Conservation (phyloP, 441 rosid genomes). For the Kokia cookei region DNA sequence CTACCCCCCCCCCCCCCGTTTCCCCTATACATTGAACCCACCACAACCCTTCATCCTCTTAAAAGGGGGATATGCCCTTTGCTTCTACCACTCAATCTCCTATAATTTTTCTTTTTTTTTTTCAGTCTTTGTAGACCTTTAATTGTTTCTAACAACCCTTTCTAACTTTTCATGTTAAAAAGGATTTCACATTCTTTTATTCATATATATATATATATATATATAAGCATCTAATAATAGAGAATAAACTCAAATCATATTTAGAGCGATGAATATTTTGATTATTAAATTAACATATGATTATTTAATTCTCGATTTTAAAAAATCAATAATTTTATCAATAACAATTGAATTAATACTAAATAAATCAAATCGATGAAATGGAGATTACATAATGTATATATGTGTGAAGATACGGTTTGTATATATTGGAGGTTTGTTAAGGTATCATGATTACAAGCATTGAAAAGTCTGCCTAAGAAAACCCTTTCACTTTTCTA, state of each 20-base stretch:
- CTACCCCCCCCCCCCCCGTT: neutral
- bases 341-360: too few species aligned
- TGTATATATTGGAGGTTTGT: neutral
- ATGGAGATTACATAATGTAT: neutral
- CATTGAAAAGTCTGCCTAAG: neutral
- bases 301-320: too few species aligned
- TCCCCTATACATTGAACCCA: neutral
- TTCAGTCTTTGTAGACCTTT: neutral
- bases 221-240: too few species aligned
- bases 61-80: neutral
- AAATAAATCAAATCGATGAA: too few species aligned
- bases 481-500: neutral
- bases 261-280: too few species aligned
- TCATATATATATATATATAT: too few species aligned
- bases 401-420: neutral
- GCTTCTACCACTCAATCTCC: neutral
- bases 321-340: too few species aligned
- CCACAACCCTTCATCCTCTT: neutral
- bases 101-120: neutral
- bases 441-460: neutral
- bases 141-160: neutral
- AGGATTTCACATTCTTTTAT: neutral
- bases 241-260: too few species aligned
- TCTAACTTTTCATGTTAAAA: neutral
- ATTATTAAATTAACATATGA: too few species aligned